Percentiles rank a stretch among this genome's conserved stretches.
Evolutionary conservation across 2,329 filamentous ascomycete genomes (phyloP).

Genomic region (Proliferodiscus dingleyae): DNA sequence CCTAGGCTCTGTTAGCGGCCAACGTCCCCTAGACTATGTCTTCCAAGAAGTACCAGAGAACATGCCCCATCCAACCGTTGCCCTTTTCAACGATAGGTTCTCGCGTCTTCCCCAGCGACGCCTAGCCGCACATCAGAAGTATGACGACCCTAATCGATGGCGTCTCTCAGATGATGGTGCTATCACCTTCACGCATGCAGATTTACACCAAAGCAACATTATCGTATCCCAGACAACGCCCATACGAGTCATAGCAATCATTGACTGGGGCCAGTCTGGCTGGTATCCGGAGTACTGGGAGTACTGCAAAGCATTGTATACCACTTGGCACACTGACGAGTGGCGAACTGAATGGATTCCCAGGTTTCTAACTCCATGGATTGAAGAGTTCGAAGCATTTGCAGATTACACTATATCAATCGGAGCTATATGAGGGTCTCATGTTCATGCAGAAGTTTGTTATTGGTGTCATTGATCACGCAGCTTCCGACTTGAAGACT

Average conservation of each 20-base stretch:
- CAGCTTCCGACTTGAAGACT: too few relatives aligned
- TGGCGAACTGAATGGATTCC: slow-evolving; percentile 4
- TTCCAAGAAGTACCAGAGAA: slow-evolving; percentile 20
- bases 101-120: background rate
- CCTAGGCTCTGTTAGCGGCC: slow-evolving; percentile 14
- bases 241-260: slow-evolving; percentile 13
- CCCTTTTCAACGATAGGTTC: slow-evolving; percentile 28
- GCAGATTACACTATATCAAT: background rate
- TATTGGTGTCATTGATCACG: too few relatives aligned
- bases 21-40: slow-evolving; percentile 20
- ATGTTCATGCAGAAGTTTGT: background rate
- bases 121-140: background rate
- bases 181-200: slow-evolving; percentile 33
- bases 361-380: background rate
- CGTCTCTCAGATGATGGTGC: background rate
- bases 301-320: slow-evolving; percentile 27
- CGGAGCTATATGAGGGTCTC: background rate
- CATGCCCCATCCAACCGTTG: slow-evolving; percentile 23
- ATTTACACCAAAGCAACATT: slow-evolving; percentile 33
- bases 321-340: slow-evolving; percentile 4
- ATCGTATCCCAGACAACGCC: slow-evolving; percentile 25
- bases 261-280: background rate
- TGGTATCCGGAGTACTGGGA: slow-evolving; percentile 36
- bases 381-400: background rate
- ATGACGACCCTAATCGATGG: background rate